Base-by-base conservation (phyloP, 768 basidiomycete genomes). In the Psilocybe cubensis region DNA sequence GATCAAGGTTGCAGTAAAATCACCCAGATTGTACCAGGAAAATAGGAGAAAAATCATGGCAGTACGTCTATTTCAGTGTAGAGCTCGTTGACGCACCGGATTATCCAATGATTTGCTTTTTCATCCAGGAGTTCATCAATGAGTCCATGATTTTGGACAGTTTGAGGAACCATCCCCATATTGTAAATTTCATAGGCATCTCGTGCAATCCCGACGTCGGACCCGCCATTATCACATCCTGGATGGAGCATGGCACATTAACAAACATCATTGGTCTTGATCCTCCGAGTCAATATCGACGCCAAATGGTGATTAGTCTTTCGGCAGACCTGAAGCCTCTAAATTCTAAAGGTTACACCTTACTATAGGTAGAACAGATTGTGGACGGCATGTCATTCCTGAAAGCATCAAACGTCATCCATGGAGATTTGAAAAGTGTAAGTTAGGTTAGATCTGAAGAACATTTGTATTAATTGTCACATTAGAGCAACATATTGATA, bases 381-480 rank as follows among this genome's bases (percentile, higher is more conserved):
- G 68, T 65, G 1, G 65, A 68, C 45, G 72, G 68, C 4, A 63
- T 74, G 14, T 54, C 64, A 14, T 71, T 66, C 25, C 41, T 74
- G 24, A 67, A 64, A 11, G 18, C 58, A 40, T 69, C 64, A 21
- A 57, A 57, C 4, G 65, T 79, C 24, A 58, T 76, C 12, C 78
- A 79, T 23, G 74, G 78, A 6, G 78, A 79, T 60, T 27, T 79
- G 24, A 79, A 79, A 59, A 71, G 70, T 27, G 77, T 66, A 25
- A 1, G 64, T 53, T 1, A n/a, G n/a, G n/a, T n/a, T n/a, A n/a
- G n/a, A n/a, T n/a, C n/a, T n/a, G n/a, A n/a, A n/a, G n/a, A n/a
- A n/a, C n/a, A n/a, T n/a, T n/a, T n/a, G n/a, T n/a, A 25, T 35
- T 14, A 12, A 46, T 14, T 23, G 23, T 25, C 20, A 12, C 3